Conservation (phyloP, 768 basidiomycete species). For the Mycena indigotica region DNA sequence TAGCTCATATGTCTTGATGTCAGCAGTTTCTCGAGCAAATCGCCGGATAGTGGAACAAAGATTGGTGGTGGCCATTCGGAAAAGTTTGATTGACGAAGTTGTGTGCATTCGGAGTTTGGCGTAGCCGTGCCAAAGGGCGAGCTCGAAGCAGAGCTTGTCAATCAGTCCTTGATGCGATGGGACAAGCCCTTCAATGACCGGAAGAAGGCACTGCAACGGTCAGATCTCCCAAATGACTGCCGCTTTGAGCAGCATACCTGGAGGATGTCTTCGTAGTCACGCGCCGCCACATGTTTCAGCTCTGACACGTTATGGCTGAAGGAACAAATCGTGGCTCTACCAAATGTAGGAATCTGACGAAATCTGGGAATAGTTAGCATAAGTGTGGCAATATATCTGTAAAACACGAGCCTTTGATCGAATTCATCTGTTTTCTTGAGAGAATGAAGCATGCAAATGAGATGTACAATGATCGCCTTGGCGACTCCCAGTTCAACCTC, state of each 20-base stretch:
- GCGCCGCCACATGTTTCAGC: constrained; percentile 24
- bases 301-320: too few species aligned
- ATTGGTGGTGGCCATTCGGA: not conserved
- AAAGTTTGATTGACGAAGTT: not conserved
- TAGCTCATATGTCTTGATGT: too few species aligned
- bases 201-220: constrained; percentile 24
- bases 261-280: constrained; percentile 36
- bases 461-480: constrained; percentile 36
- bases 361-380: constrained; percentile 7
- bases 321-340: constrained; percentile 22
- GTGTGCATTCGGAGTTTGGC: constrained; percentile 28
- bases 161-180: constrained; percentile 17
- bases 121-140: constrained; percentile 27
- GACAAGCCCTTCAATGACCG: constrained; percentile 29
- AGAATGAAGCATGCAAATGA: too few species aligned
- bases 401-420: constrained; percentile 28
- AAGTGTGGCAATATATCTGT: not conserved
- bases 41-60: not conserved
- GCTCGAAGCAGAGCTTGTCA: constrained; percentile 18
- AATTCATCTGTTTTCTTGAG: too few species aligned
- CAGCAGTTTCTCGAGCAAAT: too few species aligned
- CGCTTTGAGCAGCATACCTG: too few species aligned
- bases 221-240: constrained; percentile 35
- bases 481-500: constrained; percentile 41
- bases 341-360: constrained; percentile 21